Evolutionary conservation across 2,329 filamentous ascomycete genomes (phyloP).

Genomic region (Aspergillus alliaceus): DNA sequence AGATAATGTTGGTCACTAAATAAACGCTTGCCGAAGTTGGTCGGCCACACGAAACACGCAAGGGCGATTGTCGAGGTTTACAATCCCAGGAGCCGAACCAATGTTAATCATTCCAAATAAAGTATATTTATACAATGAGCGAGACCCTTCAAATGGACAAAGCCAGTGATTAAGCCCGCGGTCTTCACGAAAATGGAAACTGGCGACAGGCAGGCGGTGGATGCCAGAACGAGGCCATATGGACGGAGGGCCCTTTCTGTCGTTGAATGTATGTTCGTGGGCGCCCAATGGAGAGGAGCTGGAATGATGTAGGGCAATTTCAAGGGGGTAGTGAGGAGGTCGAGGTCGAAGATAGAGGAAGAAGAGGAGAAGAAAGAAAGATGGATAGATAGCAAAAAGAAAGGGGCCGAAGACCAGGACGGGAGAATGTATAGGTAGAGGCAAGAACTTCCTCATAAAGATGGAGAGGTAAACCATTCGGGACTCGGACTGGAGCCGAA

Average conservation of each 20-base stretch:
- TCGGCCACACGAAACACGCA: neutral
- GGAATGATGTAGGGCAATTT: neutral
- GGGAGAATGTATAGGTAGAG: conserved; percentile 4
- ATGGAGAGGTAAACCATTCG: conserved; percentile 6
- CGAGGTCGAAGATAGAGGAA: too few species aligned
- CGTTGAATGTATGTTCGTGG: neutral
- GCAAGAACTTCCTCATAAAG: conserved; percentile 15
- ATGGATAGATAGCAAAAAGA: neutral
- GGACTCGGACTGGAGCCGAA: conserved; percentile 11
- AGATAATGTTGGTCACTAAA: neutral
- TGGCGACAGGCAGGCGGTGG: neutral
- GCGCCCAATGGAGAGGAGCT: neutral
- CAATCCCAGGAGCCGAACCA: neutral
- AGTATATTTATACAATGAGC: neutral
- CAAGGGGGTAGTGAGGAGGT: too few species aligned
- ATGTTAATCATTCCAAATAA: neutral
- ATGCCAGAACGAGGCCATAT: conserved; percentile 4
- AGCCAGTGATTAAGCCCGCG: neutral
- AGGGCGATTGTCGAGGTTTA: neutral
- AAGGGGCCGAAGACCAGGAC: neutral
- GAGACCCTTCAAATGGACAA: neutral
- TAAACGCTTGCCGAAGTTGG: neutral
- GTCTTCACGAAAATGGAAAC: neutral
- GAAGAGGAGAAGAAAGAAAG: neutral
- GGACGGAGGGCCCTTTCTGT: neutral